A percentile compares a stretch with the other conserved stretches of the same genome.
Conservation (phyloP, 148 eudicot species). For the Chenopodium suecicum region DNA sequence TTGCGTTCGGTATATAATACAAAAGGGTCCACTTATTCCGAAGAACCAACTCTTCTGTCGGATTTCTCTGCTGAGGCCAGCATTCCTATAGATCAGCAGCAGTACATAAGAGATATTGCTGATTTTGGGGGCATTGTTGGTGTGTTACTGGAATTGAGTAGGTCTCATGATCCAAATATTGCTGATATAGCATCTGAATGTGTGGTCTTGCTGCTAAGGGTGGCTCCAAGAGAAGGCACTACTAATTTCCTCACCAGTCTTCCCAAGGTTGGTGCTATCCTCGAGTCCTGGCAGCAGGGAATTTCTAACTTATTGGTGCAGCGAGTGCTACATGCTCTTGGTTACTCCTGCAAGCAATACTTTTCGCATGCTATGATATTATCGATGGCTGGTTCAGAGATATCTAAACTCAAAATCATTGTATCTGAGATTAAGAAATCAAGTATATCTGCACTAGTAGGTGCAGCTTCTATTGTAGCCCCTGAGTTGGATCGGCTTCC, state of each 20-base stretch:
- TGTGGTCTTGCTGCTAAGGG: constrained; percentile 58
- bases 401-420: constrained; percentile 48
- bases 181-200: constrained; percentile 85
- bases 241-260: constrained; percentile 72
- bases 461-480: constrained; percentile 58
- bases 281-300: constrained; percentile 46
- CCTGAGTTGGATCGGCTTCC: constrained; percentile 72
- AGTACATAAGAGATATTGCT: constrained; percentile 62
- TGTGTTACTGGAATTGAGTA: constrained; percentile 58
- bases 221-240: constrained; percentile 84
- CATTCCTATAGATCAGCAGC: constrained; percentile 47
- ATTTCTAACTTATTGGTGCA: constrained; percentile 41
- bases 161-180: constrained; percentile 37
- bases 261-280: constrained; percentile 48
- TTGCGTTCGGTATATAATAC: constrained; percentile 48
- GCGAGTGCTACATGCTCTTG: constrained; percentile 73
- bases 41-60: constrained; percentile 55
- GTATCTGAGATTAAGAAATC: constrained; percentile 52
- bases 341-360: constrained; percentile 70
- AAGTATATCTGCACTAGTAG: constrained; percentile 35
- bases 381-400: constrained; percentile 55
- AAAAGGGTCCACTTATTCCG: constrained; percentile 39
- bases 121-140: constrained; percentile 79
- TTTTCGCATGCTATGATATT: constrained; percentile 77
- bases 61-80: constrained; percentile 40